Base-by-base conservation (phyloP, 2,329 filamentous ascomycete species). In the Cladosporium sp. region DNA sequence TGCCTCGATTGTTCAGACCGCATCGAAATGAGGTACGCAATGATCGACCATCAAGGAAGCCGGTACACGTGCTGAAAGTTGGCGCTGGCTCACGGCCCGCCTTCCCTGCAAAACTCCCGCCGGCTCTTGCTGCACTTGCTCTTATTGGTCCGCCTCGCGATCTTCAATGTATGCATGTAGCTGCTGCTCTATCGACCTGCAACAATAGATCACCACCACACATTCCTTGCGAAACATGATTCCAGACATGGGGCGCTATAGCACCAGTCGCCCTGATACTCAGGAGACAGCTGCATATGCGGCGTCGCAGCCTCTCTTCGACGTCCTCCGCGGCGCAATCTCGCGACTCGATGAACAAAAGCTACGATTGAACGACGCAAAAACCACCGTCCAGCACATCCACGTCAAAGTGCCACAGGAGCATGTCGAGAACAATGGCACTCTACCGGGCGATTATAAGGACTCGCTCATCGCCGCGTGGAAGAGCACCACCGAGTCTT, bases 281-380 rank as follows among this genome's bases (percentile, higher is more conserved):
- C 36, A 41, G 20, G 41, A 43, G 22, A 56, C 38, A 12, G 63
- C 63, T 11, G 64, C 63, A 13, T 64, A 63, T 32, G 56, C 56
- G 20, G 62, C 61, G 4, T 63, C 60, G 2, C 63, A 65, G 49
- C 61, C 60, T 17, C 51, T 66, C 29, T 64, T 62, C 54, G 55
- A 61, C 47, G 57, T 58, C 13, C 56, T 66, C 5, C 51, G 54
- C n/a, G 53, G 49, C 42, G 61, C 56, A n/a, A 54, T 52, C 32
- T 42, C 40, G 5, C 34, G 50, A 7, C 17, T 62, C 17, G 51
- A 54, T 19, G 39, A 56, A 11, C 61, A 64, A 43, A 58, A 54
- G 27, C 39, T 45, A 11, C 42, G 57, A 34, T 55, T 66, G 20
- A 52, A 55, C 17, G 52, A 53, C 6, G 61, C 64, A 6, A 57